Evolutionary conservation across 345 rosid genomes (phyloP).

Genomic region (Orychophragmus violaceus): DNA sequence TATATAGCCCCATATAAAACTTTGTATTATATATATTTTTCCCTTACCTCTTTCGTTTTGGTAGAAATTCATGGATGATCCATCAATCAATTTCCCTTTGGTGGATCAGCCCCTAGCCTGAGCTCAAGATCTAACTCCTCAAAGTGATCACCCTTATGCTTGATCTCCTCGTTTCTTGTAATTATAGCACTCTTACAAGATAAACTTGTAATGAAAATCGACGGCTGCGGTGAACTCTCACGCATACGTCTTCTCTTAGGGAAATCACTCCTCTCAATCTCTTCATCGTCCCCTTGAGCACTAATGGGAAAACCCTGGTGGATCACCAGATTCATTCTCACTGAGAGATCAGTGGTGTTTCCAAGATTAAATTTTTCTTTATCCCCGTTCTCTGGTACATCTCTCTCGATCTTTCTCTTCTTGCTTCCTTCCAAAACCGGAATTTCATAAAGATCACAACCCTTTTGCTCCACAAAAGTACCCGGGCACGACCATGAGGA

Average conservation of each 20-base stretch:
- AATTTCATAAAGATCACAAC: constrained; percentile 24
- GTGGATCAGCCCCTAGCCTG: constrained; percentile 59
- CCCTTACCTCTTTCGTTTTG: background rate
- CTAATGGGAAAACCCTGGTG: constrained; percentile 38
- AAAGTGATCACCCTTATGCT: constrained; percentile 34
- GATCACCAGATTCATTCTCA: constrained; percentile 59
- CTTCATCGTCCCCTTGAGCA: constrained; percentile 24
- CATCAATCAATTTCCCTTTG: constrained; percentile 46
- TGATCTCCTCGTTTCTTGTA: constrained; percentile 30
- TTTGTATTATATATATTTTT: background rate
- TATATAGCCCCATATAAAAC: background rate
- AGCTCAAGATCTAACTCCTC: constrained; percentile 95
- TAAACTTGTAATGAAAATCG: constrained; percentile 39
- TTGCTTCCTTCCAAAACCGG: constrained; percentile 33
- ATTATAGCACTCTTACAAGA: constrained; percentile 31
- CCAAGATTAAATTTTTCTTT: constrained; percentile 35
- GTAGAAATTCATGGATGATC: constrained; percentile 14
- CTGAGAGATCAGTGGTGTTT: constrained; percentile 40
- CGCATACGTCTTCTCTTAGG: constrained; percentile 51
- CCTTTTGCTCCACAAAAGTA: constrained; percentile 21
- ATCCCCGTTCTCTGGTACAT: constrained; percentile 25
- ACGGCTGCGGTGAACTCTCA: constrained; percentile 38
- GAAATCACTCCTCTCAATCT: constrained; percentile 19
- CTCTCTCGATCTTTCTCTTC: constrained; percentile 26
- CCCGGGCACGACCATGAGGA: constrained; percentile 24